A percentile compares a stretch with the other conserved stretches of the same genome.
These are phyloP conservation scores for Cordyceps tenuipes DNA, from an alignment of 2,329 filamentous ascomycete genomes.

Conservation along the genomic window DNA sequence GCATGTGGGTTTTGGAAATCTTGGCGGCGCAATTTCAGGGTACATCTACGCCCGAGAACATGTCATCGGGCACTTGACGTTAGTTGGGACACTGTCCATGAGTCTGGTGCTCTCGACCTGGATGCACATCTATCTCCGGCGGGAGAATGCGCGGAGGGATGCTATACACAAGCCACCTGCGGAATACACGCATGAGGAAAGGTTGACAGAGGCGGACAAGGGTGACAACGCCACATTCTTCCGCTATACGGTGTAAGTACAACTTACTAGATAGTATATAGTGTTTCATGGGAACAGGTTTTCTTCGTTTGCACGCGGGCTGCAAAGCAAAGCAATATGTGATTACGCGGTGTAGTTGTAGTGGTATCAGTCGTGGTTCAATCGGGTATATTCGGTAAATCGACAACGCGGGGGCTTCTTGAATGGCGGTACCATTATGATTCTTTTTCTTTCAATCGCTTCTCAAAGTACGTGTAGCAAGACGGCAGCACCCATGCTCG, in stretches of 20 bases:
- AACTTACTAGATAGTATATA: background rate
- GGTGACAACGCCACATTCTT: slow-evolving; percentile 51
- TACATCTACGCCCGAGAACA: slow-evolving; percentile 43
- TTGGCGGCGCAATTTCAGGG: slow-evolving; percentile 27
- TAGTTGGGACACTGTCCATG: slow-evolving; percentile 47
- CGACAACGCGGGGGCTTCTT: slow-evolving; percentile 2
- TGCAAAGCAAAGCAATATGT: background rate
- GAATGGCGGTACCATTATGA: background rate
- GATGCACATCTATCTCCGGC: slow-evolving; percentile 50
- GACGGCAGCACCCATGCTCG: background rate
- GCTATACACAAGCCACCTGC: slow-evolving; percentile 35
- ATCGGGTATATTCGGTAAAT: background rate
- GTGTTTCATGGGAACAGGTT: background rate
- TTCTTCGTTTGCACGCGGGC: background rate
- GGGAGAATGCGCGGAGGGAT: slow-evolving; percentile 49
- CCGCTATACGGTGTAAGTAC: slow-evolving; percentile 39
- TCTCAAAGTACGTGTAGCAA: slow-evolving; percentile 9
- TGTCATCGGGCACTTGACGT: slow-evolving; percentile 50
- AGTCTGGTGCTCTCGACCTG: slow-evolving; percentile 39
- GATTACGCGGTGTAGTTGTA: slow-evolving; percentile 3
- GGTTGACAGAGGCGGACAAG: slow-evolving; percentile 40
- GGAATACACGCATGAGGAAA: slow-evolving; percentile 47
- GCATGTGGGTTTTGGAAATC: slow-evolving; percentile 36
- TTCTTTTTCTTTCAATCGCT: slow-evolving; percentile 5
- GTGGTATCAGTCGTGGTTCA: background rate